phyloP scores from a whole-genome alignment of 2,329 filamentous ascomycete species.

The Colletotrichum kahawae region DNA sequence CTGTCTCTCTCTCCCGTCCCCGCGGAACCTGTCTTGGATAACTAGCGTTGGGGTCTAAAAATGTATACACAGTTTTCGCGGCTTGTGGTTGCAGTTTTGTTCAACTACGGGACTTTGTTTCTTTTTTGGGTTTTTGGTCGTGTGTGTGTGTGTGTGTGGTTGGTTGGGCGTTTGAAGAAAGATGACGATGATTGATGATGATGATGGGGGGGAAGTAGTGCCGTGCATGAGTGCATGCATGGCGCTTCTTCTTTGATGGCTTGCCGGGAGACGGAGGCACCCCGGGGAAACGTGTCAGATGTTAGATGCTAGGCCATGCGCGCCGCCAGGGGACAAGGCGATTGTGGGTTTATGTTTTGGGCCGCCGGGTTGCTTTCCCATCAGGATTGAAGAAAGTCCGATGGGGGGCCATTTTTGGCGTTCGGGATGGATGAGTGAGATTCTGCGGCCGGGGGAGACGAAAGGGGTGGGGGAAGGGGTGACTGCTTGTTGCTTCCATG shows the following conservation, averaged over 20 bases:
- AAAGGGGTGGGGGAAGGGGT: background rate
- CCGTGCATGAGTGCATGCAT: background rate
- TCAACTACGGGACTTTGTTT: slow-evolving; percentile 1
- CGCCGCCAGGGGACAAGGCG: background rate
- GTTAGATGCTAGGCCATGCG: background rate
- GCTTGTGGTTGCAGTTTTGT: background rate
- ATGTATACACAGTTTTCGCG: background rate
- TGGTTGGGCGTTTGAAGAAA: background rate
- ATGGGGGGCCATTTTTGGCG: background rate
- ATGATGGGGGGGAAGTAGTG: background rate
- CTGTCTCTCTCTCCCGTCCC: background rate
- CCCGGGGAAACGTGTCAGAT: background rate
- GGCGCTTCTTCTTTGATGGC: background rate
- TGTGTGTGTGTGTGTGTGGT: background rate
- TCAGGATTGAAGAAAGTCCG: background rate
- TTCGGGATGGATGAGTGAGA: background rate
- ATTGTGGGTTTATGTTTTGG: background rate
- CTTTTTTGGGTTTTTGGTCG: background rate
- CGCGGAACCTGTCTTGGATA: background rate
- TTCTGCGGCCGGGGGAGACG: background rate
- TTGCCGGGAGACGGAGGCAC: background rate
- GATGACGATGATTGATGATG: background rate
- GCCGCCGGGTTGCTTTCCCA: background rate
- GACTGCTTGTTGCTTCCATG: background rate
- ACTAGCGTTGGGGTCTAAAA: slow-evolving; percentile 16